Conservation (phyloP, 2,329 filamentous ascomycete species). For the Penicillium sp. region DNA sequence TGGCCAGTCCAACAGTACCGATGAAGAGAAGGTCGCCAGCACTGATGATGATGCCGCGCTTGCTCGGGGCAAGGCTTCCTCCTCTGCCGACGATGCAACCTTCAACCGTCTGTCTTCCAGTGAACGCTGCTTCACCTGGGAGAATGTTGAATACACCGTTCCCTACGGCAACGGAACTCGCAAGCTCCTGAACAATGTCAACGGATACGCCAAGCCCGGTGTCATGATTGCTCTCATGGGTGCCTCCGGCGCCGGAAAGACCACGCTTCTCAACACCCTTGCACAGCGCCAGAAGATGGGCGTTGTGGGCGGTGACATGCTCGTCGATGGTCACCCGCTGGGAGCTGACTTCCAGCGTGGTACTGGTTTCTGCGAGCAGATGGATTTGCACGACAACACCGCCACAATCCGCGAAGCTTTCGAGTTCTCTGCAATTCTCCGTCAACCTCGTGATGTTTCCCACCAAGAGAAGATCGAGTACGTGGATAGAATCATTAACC, state of each 20-base stretch:
- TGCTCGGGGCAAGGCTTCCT: constrained; percentile 30
- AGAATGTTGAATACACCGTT: constrained; percentile 70
- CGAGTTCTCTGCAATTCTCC: constrained; percentile 67
- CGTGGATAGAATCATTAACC: constrained; percentile 65
- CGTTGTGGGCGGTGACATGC: constrained; percentile 66
- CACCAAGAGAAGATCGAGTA: constrained; percentile 65
- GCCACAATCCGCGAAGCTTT: constrained; percentile 68
- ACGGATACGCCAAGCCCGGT: constrained; percentile 77
- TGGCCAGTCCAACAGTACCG: constrained; percentile 47
- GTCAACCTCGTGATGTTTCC: constrained; percentile 59
- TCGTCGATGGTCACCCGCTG: constrained; percentile 67
- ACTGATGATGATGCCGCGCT: constrained; percentile 28
- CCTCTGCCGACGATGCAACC: constrained; percentile 34
- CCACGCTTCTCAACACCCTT: constrained; percentile 75
- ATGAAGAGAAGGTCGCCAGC: constrained; percentile 59
- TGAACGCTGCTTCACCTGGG: constrained; percentile 70
- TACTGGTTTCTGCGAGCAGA: constrained; percentile 72
- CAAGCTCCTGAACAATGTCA: constrained; percentile 68
- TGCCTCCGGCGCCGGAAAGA: constrained; percentile 80
- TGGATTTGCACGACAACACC: constrained; percentile 69
- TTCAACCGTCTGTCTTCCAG: constrained; percentile 53
- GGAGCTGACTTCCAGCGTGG: constrained; percentile 66
- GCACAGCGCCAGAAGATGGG: constrained; percentile 71
- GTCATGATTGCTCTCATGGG: constrained; percentile 80
- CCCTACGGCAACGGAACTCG: constrained; percentile 64